A percentile compares a stretch with the other conserved stretches of the same genome.
Evolutionary conservation across 768 basidiomycete species (phyloP).

Genomic region (Zangia roseola): DNA sequence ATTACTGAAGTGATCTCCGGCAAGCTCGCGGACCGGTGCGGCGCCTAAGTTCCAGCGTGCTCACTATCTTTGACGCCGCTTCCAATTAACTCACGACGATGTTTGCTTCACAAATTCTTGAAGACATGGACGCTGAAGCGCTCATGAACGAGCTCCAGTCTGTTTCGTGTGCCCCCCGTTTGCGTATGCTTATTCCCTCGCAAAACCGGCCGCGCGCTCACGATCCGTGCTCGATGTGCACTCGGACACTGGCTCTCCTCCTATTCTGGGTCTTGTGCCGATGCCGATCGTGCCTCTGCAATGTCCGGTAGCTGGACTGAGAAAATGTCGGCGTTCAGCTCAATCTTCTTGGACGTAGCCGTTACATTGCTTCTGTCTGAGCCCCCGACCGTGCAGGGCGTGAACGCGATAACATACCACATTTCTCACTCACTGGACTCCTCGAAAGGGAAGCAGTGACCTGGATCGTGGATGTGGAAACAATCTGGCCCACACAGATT

Average conservation of each 20-base stretch:
- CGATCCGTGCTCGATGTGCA: constrained; percentile 40
- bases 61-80: constrained; percentile 55
- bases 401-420: constrained; percentile 41
- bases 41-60: constrained; percentile 32
- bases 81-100: constrained; percentile 75
- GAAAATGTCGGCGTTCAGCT: constrained; percentile 64
- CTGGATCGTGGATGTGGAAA: constrained; percentile 26
- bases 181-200: constrained; percentile 11
- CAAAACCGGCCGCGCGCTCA: constrained; percentile 20
- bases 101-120: constrained; percentile 68
- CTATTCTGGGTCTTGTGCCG: constrained; percentile 34
- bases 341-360: constrained; percentile 75
- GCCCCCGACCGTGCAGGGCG: constrained; percentile 60
- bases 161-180: constrained; percentile 36
- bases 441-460: constrained; percentile 26
- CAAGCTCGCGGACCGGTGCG: too few relatives aligned
- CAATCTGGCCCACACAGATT: constrained; percentile 22
- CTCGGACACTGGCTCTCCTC: constrained; percentile 45
- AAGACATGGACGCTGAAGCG: constrained; percentile 74
- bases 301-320: constrained; percentile 48
- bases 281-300: constrained; percentile 37
- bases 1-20: too few relatives aligned
- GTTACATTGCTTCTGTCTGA: constrained; percentile 71
- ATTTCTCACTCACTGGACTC: constrained; percentile 23
- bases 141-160: constrained; percentile 57